Base-by-base conservation (phyloP, 2,329 filamentous ascomycete genomes). In the Podosphaera fusca region DNA sequence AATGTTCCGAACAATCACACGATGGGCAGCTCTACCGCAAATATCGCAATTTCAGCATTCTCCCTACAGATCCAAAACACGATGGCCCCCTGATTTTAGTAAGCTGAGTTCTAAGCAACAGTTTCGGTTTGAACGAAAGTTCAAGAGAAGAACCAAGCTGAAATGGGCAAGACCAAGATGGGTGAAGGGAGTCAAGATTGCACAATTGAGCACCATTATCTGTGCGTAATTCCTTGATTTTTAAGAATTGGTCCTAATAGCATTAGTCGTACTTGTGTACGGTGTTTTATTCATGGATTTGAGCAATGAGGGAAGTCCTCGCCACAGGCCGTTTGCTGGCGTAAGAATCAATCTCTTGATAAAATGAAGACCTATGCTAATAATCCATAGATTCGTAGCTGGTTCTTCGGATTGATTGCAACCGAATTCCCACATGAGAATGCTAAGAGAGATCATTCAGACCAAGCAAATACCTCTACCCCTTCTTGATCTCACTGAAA, bases 41-140 rank as follows among this genome's bases (percentile, higher is more conserved):
- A 57, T 59, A 36, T 62, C 67, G 4, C 63, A 63, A 40, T 59
- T 66, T 30, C 71, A 74, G 61, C 74, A 69, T 59, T 81, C 79
- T 65, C 76, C 76, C 4, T 82, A 79, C 70, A 77, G 73, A 64
- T 77, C 80, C 54, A 82, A 85, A 69, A 85, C 83, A 66, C 72
- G 79, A 61, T 90, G 85, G 85, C 85, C 85, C 58, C 85, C 85
- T 10, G 81, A 88, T 69, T 85, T 90, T 69, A 71, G 74, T 60
- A 77, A 79, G 66, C 75, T 90, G 59, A 79, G 79, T 42, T 71
- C 74, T 52, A 84, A 84, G 68, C 80, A 88, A 65, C 82, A 89
- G 69, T 84, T 89, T 67, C 76, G 80, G 49, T 82, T 87, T 63
- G 85, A 90, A 72, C 81, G 84, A 68, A 82, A 84, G 66, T 89